Conservation (phyloP, 768 basidiomycete species). For the Lanmaoa pseudosensibilis region DNA sequence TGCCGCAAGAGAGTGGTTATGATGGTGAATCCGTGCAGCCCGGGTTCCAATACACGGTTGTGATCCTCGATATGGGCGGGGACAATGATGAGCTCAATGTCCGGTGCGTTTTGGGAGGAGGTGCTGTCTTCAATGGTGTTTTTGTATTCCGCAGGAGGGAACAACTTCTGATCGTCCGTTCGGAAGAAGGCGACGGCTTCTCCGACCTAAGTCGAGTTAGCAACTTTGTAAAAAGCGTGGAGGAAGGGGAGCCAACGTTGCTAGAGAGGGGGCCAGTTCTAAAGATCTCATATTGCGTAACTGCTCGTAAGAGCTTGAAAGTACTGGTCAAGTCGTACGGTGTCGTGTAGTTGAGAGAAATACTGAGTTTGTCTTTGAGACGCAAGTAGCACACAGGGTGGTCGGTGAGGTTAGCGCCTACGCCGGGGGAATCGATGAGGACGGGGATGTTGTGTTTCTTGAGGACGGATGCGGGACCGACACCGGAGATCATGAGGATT, state of each 20-base stretch:
- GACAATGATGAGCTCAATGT: conserved; percentile 28
- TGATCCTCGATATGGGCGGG: not conserved
- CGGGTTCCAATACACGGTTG: not conserved
- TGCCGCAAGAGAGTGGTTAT: conserved; percentile 26
- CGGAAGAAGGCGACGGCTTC: conserved; percentile 35
- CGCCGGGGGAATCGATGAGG: conserved; percentile 65
- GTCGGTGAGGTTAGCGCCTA: conserved; percentile 73
- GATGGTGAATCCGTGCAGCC: conserved; percentile 22
- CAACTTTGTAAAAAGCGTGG: not conserved
- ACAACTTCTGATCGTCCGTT: conserved; percentile 31
- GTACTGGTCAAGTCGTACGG: conserved; percentile 19
- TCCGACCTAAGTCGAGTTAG: conserved; percentile 22
- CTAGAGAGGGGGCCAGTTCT: conserved; percentile 51
- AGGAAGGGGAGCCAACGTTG: conserved; percentile 42
- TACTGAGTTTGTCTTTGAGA: conserved; percentile 50
- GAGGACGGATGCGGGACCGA: conserved; percentile 67
- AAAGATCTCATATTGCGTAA: conserved; percentile 43
- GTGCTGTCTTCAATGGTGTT: conserved; percentile 29
- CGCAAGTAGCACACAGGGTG: conserved; percentile 57
- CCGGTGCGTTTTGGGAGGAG: conserved; percentile 32
- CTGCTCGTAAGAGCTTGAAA: conserved; percentile 33
- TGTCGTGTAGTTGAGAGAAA: conserved; percentile 42
- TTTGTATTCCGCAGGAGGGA: conserved; percentile 31
- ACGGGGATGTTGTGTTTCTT: conserved; percentile 51
- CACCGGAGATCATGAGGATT: conserved; percentile 71